Conservation (phyloP, 768 basidiomycete genomes). For the Fistulinella prunicolor region DNA sequence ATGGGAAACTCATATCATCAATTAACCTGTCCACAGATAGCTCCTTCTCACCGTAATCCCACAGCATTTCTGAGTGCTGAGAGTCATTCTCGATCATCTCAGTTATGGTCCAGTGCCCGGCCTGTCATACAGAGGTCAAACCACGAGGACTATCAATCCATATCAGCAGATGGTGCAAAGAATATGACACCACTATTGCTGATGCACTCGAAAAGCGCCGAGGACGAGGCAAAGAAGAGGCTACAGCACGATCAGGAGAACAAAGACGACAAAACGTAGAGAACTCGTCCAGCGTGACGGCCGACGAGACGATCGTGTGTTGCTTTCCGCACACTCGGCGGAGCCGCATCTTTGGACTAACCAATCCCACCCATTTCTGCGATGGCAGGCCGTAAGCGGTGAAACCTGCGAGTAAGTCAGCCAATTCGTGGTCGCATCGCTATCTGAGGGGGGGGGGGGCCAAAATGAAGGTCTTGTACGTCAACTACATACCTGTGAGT, state of each 20-base stretch:
- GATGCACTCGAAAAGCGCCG: neutral
- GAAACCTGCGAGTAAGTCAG: constrained; percentile 7
- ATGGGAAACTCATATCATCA: too few species aligned
- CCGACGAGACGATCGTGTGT: constrained; percentile 7
- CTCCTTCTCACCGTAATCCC: neutral
- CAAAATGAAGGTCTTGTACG: neutral
- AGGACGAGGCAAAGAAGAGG: too few species aligned
- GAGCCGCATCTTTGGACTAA: constrained; percentile 8
- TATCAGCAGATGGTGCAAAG: neutral
- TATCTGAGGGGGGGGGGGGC: too few species aligned
- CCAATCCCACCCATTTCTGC: constrained; percentile 7
- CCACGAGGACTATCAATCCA: neutral
- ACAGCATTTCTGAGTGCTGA: too few species aligned
- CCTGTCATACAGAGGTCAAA: neutral
- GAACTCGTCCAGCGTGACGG: neutral
- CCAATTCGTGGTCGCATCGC: neutral
- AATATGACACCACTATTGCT: neutral
- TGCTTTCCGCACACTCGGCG: neutral
- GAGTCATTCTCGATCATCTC: neutral
- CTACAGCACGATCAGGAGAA: too few species aligned
- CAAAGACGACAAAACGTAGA: too few species aligned
- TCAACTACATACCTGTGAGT: constrained; percentile 5
- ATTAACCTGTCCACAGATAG: neutral
- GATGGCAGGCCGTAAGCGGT: constrained; percentile 6
- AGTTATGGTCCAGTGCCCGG: neutral